phyloP scores from a whole-genome alignment of 2,329 filamentous ascomycete genomes.

The Dactylonectria estremocensis region DNA sequence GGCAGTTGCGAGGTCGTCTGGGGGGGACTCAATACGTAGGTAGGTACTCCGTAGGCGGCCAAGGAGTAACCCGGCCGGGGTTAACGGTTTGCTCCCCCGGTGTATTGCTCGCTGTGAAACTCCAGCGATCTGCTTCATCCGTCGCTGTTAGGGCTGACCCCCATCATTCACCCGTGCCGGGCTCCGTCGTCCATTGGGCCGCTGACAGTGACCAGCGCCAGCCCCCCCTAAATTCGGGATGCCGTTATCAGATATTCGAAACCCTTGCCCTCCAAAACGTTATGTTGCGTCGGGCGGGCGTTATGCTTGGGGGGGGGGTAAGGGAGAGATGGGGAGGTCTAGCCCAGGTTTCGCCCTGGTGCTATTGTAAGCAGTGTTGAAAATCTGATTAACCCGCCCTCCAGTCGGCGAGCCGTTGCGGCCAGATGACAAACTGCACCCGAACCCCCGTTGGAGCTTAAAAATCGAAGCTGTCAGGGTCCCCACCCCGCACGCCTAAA shows the following conservation, averaged over 20 bases:
- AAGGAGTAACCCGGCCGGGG: too few species aligned
- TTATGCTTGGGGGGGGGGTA: conserved; percentile 19
- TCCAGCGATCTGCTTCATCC: conserved; percentile 31
- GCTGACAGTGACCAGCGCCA: neutral
- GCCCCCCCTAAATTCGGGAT: neutral
- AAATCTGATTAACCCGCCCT: conserved; percentile 29
- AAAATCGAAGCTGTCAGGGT: conserved; percentile 22
- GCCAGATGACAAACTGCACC: conserved; percentile 38
- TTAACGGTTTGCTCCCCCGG: neutral
- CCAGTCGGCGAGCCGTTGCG: neutral
- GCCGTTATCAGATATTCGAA: conserved; percentile 25
- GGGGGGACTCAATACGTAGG: too few species aligned
- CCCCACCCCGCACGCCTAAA: conserved; percentile 8
- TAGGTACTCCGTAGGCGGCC: too few species aligned
- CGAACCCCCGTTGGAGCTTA: conserved; percentile 29
- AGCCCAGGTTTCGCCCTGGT: neutral
- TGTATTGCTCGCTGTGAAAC: neutral
- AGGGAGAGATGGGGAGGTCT: neutral
- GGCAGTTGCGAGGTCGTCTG: neutral
- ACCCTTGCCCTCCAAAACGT: neutral
- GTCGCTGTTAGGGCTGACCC: conserved; percentile 42
- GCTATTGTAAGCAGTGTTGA: conserved; percentile 46
- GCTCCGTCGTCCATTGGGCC: neutral
- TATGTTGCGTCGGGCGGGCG: conserved; percentile 5
- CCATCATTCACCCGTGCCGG: conserved; percentile 21